Conservation (phyloP, 257 asterid species). For the Paraleonurus japonicus region DNA sequence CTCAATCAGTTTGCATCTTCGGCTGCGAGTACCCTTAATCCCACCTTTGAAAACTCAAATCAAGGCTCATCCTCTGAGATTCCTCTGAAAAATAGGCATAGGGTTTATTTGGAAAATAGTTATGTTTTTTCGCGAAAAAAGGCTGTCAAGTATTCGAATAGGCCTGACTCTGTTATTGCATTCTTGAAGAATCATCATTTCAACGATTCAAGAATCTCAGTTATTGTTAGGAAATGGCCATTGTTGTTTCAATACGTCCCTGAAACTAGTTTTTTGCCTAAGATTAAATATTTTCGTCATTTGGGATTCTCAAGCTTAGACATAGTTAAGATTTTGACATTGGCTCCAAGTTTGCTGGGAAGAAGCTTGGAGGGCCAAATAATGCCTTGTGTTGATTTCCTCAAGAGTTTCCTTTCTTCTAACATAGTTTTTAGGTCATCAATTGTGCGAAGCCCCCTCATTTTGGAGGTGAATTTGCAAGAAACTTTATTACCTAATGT, state of each 20-base stretch:
- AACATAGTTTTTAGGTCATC: neutral
- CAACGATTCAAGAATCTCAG: constrained; percentile 25
- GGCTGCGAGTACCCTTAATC: neutral
- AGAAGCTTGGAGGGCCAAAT: constrained; percentile 26
- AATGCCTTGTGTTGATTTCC: constrained; percentile 26
- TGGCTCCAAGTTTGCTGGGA: neutral
- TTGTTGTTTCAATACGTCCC: neutral
- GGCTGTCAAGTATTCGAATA: constrained; percentile 16
- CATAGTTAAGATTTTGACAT: constrained; percentile 8
- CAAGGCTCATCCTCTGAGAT: neutral
- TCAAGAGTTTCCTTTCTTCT: constrained; percentile 13
- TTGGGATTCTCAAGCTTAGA: constrained; percentile 27
- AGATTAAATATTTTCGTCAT: constrained; percentile 27
- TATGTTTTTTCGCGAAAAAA: constrained; percentile 16
- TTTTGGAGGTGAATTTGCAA: neutral
- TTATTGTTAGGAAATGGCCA: constrained; percentile 18
- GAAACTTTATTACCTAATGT: constrained; percentile 11
- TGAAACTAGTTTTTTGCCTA: constrained; percentile 24
- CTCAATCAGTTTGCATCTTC: neutral
- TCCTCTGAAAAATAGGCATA: constrained; percentile 19
- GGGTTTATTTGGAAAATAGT: constrained; percentile 8
- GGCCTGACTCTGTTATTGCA: constrained; percentile 27
- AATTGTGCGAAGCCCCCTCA: neutral
- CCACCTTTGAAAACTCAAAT: neutral
- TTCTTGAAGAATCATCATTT: constrained; percentile 29